Evolutionary conservation across 2,329 filamentous ascomycete genomes (phyloP).

Genomic region (Diplodia seriata): DNA sequence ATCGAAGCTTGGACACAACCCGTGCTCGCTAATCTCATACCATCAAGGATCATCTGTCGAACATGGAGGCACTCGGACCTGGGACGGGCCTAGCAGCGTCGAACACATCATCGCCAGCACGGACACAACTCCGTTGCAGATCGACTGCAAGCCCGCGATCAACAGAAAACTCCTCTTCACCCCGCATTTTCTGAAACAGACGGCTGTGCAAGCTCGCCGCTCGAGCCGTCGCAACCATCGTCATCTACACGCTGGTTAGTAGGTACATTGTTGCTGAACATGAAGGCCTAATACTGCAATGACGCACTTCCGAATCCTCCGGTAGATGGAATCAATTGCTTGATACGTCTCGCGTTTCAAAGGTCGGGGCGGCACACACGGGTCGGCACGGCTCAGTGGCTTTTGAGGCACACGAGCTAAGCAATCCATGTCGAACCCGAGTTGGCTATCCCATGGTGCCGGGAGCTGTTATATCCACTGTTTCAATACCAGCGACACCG

Average conservation of each 20-base stretch:
- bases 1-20: background rate
- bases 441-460: no score
- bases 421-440: no score
- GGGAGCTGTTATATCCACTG: no score
- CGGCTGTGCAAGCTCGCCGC: background rate
- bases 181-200: background rate
- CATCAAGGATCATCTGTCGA: background rate
- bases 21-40: background rate
- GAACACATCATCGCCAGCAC: background rate
- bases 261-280: background rate
- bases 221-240: background rate
- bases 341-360: background rate
- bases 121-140: background rate
- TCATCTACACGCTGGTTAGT: background rate
- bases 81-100: background rate
- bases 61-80: background rate
- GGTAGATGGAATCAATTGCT: background rate
- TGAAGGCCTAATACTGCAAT: no score
- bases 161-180: background rate
- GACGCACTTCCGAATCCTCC: background rate
- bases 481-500: no score
- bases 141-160: background rate
- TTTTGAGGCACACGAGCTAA: background rate
- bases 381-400: slow-evolving; percentile 7
- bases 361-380: slow-evolving; percentile 1